A percentile compares a stretch with the other conserved stretches of the same genome.
These are phyloP conservation scores for Dryas drummondii DNA, from an alignment of 306 rosid species.

Conservation along the genomic window DNA sequence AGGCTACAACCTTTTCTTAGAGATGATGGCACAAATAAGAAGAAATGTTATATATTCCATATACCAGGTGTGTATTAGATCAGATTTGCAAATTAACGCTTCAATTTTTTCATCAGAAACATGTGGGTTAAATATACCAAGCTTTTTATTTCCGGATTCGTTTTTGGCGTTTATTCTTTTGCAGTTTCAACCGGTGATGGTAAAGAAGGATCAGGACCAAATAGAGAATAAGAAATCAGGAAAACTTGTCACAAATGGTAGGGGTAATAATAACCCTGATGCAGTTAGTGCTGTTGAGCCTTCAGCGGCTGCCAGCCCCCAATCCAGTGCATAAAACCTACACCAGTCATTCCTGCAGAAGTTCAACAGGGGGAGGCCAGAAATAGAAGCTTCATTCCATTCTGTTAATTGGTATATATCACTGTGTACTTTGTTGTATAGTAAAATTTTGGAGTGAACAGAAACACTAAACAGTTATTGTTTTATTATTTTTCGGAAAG, in stretches of 20 bases:
- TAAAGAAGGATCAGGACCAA: slow-evolving; percentile 63
- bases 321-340: slow-evolving; percentile 21
- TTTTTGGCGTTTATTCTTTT: slow-evolving; percentile 9
- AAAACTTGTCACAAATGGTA: slow-evolving; percentile 39
- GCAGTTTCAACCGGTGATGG: slow-evolving; percentile 90
- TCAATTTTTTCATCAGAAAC: not conserved
- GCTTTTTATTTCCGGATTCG: not conserved
- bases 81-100: not conserved
- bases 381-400: slow-evolving; percentile 7
- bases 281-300: slow-evolving; percentile 54
- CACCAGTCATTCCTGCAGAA: not conserved
- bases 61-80: slow-evolving; percentile 64
- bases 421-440: slow-evolving; percentile 6
- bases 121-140: not conserved
- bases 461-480: not conserved
- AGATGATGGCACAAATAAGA: slow-evolving; percentile 98
- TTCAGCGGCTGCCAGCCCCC: slow-evolving; percentile 44
- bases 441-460: slow-evolving; percentile 12
- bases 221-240: slow-evolving; percentile 42
- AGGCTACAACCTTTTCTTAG: slow-evolving; percentile 97
- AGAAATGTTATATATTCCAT: slow-evolving; percentile 95
- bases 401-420: slow-evolving; percentile 4
- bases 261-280: slow-evolving; percentile 44
- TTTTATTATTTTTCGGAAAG: too few relatives aligned
- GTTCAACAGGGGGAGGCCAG: not conserved